These are phyloP conservation scores for Verbascum thapsus DNA, from an alignment of 257 asterid species.

Conservation along the genomic window DNA sequence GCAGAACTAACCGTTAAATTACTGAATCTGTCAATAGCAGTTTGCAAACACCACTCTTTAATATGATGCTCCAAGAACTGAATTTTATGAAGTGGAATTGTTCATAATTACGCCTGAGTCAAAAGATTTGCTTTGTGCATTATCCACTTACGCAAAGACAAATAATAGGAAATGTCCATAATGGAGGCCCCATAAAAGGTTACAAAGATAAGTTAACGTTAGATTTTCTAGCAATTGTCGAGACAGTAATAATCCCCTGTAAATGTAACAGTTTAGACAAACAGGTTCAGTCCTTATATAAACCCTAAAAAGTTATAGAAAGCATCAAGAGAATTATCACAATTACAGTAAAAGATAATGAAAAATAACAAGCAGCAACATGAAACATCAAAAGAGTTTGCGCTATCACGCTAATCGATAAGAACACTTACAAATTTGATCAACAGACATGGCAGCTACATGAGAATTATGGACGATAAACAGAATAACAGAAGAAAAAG, in stretches of 20 bases:
- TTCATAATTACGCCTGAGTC: not conserved
- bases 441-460: not conserved
- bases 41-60: not conserved
- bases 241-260: not conserved
- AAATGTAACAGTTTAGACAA: conserved; percentile 8
- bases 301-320: conserved; percentile 4
- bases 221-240: conserved; percentile 6
- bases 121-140: not conserved
- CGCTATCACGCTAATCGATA: not conserved
- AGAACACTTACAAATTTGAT: conserved; percentile 8
- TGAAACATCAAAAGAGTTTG: not conserved
- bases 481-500: conserved; percentile 9
- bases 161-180: not conserved
- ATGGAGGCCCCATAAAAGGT: too few species aligned
- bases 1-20: conserved; percentile 11
- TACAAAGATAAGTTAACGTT: not conserved
- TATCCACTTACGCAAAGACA: conserved; percentile 1
- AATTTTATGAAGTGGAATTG: not conserved
- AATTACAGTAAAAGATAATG: not conserved
- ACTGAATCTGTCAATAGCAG: not conserved
- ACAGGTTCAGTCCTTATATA: not conserved
- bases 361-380: not conserved
- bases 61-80: not conserved
- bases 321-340: conserved; percentile 12
- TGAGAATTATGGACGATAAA: conserved; percentile 16